Evolutionary conservation across 2,329 filamentous ascomycete species (phyloP).

Genomic region (Lachnellula subtilissima): DNA sequence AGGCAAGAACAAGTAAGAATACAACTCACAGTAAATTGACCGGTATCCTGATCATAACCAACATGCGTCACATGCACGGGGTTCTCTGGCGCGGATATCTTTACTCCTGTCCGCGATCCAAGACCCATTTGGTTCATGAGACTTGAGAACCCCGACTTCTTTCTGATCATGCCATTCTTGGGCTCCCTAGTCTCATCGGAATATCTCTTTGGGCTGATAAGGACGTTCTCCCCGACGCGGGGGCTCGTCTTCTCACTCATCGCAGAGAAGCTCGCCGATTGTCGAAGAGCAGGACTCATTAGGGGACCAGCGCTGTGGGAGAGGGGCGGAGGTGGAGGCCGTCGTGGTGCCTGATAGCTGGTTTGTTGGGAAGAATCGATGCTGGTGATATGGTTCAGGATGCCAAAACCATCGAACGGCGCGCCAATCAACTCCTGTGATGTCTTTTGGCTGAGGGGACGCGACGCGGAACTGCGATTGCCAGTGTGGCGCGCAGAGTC

Average conservation of each 20-base stretch:
- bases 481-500: conserved; percentile 23
- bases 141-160: conserved; percentile 84
- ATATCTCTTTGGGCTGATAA: conserved; percentile 62
- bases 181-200: conserved; percentile 71
- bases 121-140: conserved; percentile 78
- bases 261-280: conserved; percentile 61
- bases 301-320: conserved; percentile 49
- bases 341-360: conserved; percentile 32
- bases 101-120: conserved; percentile 80
- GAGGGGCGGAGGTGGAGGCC: conserved; percentile 41
- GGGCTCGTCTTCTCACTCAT: conserved; percentile 46
- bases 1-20: background rate
- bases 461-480: conserved; percentile 34
- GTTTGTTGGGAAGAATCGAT: conserved; percentile 32
- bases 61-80: conserved; percentile 98
- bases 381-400: conserved; percentile 51
- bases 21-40: conserved; percentile 76
- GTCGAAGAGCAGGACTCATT: conserved; percentile 54
- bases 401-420: conserved; percentile 59
- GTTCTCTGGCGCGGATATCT: conserved; percentile 97
- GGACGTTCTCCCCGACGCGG: conserved; percentile 39
- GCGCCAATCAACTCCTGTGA: conserved; percentile 60
- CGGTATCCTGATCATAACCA: conserved; percentile 92
- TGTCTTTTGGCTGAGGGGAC: conserved; percentile 40
- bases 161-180: conserved; percentile 60